Evolutionary conservation across 768 basidiomycete species (phyloP), one percentile per base, ranked within the genome.

Genomic region (Naganishia randhawae): DNA sequence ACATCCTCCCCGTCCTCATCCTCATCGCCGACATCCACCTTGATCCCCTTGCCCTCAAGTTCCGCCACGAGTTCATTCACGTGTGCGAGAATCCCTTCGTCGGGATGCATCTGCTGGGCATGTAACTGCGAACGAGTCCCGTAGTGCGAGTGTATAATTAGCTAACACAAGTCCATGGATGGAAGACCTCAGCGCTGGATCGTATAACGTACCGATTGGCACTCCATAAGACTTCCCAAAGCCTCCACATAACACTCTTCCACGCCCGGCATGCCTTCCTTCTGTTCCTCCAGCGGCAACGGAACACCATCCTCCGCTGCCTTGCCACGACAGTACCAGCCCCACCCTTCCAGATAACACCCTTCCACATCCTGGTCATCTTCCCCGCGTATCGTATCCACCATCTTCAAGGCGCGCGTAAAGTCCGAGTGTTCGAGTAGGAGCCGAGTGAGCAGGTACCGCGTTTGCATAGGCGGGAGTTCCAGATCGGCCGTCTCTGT

Each of bases 301-400:
- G 77, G n/a, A n/a, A 89, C 88, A 0, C 86, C 85, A 22, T 61
- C 37, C 27, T 73, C 73, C 27, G 76, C 25, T 2, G 75, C 73
- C 65, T 78, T 74, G 8, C 73, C 78, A 25, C 77, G 73, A 54
- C 94, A 81, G 82, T 87, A 91, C 83, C 90, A 92, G 71, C 89
- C 89, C 92, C 92, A 96, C 63, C 92, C 92, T 79, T 94, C 92
- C 32, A 95, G 85, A 76, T 95, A 95, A 88, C 92, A 94, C 0
- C 88, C 92, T 73, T 94, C 92, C 14, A 92, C 87, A 63, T 91
- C 88, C 75, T 90, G 85, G 71, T 92, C 90, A 77, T 94, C 91
- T 0, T 87, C 80, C 11, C 88, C 85, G 80, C 93, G 87, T 11
- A 93, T 84, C 14, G 88, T 89, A 50, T 90, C 86, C 31, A 95